Base-by-base conservation (phyloP, 495 filamentous ascomycete species). In the Trichoderma gamsii region DNA sequence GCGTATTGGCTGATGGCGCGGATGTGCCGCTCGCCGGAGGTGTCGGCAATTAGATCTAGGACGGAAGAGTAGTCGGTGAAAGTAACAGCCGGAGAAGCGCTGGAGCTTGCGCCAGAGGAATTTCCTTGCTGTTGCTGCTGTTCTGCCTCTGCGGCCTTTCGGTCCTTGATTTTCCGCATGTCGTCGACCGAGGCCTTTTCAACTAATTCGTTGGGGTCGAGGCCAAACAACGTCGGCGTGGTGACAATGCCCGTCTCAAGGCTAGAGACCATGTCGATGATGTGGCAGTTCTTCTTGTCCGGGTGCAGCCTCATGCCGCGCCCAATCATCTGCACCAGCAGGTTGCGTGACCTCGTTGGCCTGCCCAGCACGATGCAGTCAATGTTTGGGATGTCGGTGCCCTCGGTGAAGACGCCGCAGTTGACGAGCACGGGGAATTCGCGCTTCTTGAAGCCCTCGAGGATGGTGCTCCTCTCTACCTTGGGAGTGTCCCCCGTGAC, bases 291-390 rank as follows among this genome's bases (percentile, higher is more conserved):
- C 51, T 88, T 76, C 74, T 99, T 99, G 1, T 84, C 90, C 3
- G 89, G 81, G 73, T 89, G 83, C 41, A 97, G 78, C 43, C 95
- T 88, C 84, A 98, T 89, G 0, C 95, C 95, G 69, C 95, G 87
- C 0, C 95, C 95, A 64, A 99, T 96, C 95, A 99, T 99, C 75
- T 99, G 95, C 5, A 97, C 87, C 3, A 99, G 83, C 9, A 99
- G 81, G 70, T 97, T 97, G 25, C 89, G 86, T 18, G 95, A 98
- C 67, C 87, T 86, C 11, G 95, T 99, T 4, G 95, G 95, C 43
- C 96, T 81, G 7, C 92, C 93, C 51, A 99, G 81, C 15, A 99
- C 74, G 12, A 99, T 84, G 69, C 95, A 98, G 75, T 99, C 95
- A 68, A 98, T 92, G 74, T 98, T 98, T 4, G 95, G 95, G 21